phyloP scores from a whole-genome alignment of 2,329 filamentous ascomycete species.

The Hymenoscyphus repandus region DNA sequence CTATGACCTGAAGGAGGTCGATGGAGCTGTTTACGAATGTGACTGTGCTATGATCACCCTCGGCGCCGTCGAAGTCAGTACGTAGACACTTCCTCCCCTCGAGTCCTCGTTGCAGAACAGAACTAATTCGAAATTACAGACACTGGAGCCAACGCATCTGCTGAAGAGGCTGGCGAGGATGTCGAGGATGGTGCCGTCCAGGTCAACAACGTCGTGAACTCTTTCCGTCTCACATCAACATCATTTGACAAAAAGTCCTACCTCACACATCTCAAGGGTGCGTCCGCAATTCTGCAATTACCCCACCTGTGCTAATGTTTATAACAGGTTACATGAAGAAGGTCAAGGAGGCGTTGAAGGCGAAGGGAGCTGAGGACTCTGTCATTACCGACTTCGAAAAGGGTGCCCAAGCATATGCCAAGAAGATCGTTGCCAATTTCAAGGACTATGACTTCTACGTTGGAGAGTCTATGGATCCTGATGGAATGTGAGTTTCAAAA shows the following conservation, averaged over 20 bases:
- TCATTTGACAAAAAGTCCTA: conserved; percentile 85
- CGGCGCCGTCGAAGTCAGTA: conserved; percentile 68
- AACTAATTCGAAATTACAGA: conserved; percentile 43
- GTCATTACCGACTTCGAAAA: conserved; percentile 75
- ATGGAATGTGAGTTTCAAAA: conserved; percentile 71
- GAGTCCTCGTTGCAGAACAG: not conserved
- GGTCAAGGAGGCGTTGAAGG: conserved; percentile 67
- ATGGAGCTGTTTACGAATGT: conserved; percentile 79
- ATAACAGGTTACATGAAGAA: conserved; percentile 83
- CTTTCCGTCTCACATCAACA: conserved; percentile 81
- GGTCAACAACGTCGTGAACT: conserved; percentile 91
- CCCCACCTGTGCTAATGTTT: conserved; percentile 6
- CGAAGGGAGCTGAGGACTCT: conserved; percentile 55
- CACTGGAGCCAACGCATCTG: conserved; percentile 93
- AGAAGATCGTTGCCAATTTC: conserved; percentile 77
- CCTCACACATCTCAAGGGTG: conserved; percentile 80
- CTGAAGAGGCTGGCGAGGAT: conserved; percentile 77
- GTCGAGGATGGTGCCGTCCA: conserved; percentile 64
- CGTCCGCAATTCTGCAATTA: conserved; percentile 22
- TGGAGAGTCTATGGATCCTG: conserved; percentile 86
- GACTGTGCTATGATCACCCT: conserved; percentile 87
- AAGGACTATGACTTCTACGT: conserved; percentile 95
- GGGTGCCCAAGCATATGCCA: conserved; percentile 68
- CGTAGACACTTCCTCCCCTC: conserved; percentile 12
- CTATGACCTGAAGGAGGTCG: conserved; percentile 75